These are phyloP conservation scores for Neofusicoccum ribis DNA, from an alignment of 2,329 filamentous ascomycete species.

Conservation along the genomic window DNA sequence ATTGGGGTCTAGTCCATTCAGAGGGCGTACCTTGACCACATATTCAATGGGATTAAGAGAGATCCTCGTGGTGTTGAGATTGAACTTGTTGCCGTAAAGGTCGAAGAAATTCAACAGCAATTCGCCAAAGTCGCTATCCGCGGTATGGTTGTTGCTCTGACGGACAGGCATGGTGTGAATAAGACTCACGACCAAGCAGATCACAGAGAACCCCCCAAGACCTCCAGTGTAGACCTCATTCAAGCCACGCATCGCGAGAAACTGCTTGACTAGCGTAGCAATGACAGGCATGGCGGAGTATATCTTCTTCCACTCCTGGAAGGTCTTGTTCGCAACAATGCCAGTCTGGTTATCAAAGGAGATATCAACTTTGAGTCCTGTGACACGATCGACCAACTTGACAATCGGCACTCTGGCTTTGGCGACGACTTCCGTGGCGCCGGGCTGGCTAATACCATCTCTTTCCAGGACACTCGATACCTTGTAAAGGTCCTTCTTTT, in stretches of 20 bases:
- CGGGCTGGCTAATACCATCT: conserved; percentile 57
- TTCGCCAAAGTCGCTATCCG: conserved; percentile 71
- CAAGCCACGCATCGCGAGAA: conserved; percentile 81
- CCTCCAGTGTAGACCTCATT: conserved; percentile 92
- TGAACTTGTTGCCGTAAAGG: conserved; percentile 82
- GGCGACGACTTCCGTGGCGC: conserved; percentile 67
- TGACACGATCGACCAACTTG: conserved; percentile 80
- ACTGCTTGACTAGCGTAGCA: conserved; percentile 88
- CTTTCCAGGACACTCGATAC: conserved; percentile 62
- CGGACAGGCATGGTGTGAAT: conserved; percentile 76
- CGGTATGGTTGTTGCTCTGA: conserved; percentile 59
- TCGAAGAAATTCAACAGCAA: conserved; percentile 86
- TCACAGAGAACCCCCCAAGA: conserved; percentile 90
- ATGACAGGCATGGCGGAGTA: conserved; percentile 85
- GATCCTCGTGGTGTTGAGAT: conserved; percentile 70
- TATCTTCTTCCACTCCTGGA: conserved; percentile 72
- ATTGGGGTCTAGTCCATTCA: neutral
- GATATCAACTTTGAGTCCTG: conserved; percentile 82
- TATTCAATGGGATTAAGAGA: conserved; percentile 72
- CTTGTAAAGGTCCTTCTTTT: conserved; percentile 58
- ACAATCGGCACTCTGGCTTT: conserved; percentile 85
- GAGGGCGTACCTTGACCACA: conserved; percentile 68
- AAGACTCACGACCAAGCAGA: conserved; percentile 88
- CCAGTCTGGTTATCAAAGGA: conserved; percentile 93
- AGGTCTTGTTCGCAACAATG: conserved; percentile 76